Conservation (phyloP, 2,329 filamentous ascomycete species). For the Penicillium olsonii region DNA sequence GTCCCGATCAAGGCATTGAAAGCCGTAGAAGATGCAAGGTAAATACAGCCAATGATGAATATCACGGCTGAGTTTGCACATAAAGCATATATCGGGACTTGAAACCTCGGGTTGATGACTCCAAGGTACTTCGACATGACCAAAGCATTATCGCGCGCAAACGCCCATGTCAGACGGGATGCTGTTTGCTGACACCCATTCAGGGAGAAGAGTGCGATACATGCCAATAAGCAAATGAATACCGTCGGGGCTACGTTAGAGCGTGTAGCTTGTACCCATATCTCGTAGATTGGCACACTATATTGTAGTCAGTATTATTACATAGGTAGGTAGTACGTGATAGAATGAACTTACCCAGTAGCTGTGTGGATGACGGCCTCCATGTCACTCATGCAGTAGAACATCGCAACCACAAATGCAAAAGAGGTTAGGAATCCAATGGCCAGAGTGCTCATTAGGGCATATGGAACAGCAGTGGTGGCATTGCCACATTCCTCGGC, state of each 20-base stretch:
- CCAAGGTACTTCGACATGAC: constrained; percentile 15
- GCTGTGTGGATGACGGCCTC: constrained; percentile 39
- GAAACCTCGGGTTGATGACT: constrained; percentile 16
- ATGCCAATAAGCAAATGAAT: constrained; percentile 1
- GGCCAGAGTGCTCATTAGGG: constrained; percentile 51
- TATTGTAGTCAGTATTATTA: not conserved
- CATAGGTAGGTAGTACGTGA: not conserved
- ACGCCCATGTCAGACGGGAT: constrained; percentile 9
- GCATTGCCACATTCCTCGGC: constrained; percentile 53
- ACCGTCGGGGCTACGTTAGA: constrained; percentile 4
- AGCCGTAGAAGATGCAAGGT: constrained; percentile 28
- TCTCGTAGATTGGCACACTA: constrained; percentile 10
- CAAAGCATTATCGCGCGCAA: constrained; percentile 28
- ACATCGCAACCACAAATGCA: constrained; percentile 52
- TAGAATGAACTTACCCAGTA: constrained; percentile 29
- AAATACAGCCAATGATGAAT: constrained; percentile 30
- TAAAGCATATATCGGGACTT: constrained; percentile 27
- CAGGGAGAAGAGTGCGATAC: constrained; percentile 1
- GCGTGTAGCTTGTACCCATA: constrained; percentile 7
- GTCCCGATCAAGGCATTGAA: constrained; percentile 32
- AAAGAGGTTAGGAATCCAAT: constrained; percentile 54
- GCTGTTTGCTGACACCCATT: constrained; percentile 9
- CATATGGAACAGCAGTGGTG: constrained; percentile 51
- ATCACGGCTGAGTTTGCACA: constrained; percentile 21
- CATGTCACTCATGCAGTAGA: constrained; percentile 53